Evolutionary conservation across 768 basidiomycete species (phyloP).

Genomic region (Suillus luteus): DNA sequence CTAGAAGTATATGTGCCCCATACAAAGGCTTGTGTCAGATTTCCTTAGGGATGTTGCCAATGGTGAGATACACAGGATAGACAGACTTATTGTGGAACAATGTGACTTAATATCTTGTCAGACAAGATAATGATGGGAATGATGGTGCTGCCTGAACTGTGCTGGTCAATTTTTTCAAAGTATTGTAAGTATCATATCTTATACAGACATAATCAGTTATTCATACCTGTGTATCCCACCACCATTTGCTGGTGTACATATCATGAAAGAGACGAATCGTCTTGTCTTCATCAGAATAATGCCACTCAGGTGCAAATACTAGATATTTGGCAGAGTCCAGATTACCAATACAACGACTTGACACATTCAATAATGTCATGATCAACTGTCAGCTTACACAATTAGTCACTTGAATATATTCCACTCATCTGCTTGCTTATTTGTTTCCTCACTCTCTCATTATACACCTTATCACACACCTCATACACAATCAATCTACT

Average conservation of each 20-base stretch:
- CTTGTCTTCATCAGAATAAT: conserved; percentile 35
- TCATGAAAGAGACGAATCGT: conserved; percentile 37
- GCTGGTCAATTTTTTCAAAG: conserved; percentile 20
- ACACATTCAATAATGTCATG: no score
- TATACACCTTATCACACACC: no score
- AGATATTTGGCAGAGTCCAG: conserved; percentile 35
- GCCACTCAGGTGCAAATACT: conserved; percentile 37
- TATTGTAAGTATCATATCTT: not conserved
- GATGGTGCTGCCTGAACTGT: conserved; percentile 11
- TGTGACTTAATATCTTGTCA: conserved; percentile 17
- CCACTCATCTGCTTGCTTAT: no score
- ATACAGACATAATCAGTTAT: not conserved
- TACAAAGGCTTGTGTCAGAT: conserved; percentile 10
- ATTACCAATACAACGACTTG: conserved; percentile 38
- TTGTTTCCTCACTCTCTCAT: no score
- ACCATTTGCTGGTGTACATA: conserved; percentile 52
- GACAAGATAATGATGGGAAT: conserved; percentile 26
- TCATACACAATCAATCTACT: no score
- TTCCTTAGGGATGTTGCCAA: conserved; percentile 43
- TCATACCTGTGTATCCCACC: conserved; percentile 51
- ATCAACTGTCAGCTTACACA: not conserved
- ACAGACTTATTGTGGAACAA: conserved; percentile 22
- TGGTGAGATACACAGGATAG: conserved; percentile 25
- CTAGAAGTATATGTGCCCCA: no score
- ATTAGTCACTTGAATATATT: no score